Conservation (phyloP, 345 rosid species). For the Rhizophora mangle region DNA sequence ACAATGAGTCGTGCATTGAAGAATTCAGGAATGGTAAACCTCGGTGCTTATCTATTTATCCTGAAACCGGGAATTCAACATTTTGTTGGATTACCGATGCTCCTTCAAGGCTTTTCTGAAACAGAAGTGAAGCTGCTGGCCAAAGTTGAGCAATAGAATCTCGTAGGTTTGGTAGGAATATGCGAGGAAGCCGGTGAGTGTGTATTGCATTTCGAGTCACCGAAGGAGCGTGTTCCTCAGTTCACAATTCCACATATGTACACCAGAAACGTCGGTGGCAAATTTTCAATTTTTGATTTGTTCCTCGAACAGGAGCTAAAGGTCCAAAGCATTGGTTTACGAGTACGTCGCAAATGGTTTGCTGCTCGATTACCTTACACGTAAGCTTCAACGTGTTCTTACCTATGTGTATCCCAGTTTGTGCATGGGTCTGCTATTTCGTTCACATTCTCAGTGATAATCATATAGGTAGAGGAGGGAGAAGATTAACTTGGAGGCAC, state of each 20-base stretch:
- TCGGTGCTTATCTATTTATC: background rate
- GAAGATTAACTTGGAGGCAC: slow-evolving; percentile 52
- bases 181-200: slow-evolving; percentile 53
- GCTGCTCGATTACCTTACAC: slow-evolving; percentile 52
- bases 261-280: background rate
- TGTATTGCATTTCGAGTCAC: background rate
- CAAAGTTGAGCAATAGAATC: slow-evolving; percentile 51
- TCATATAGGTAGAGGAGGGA: slow-evolving; percentile 42
- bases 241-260: background rate
- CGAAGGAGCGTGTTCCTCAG: background rate
- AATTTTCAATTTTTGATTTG: background rate
- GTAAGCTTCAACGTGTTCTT: slow-evolving; percentile 21
- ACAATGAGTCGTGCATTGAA: slow-evolving; percentile 38
- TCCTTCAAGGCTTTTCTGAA: slow-evolving; percentile 24
- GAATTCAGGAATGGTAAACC: slow-evolving; percentile 61
- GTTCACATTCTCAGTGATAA: background rate
- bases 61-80: background rate
- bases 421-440: background rate
- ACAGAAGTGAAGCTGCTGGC: slow-evolving; percentile 59
- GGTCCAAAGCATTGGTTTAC: slow-evolving; percentile 47
- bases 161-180: slow-evolving; percentile 53
- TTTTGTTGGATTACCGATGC: slow-evolving; percentile 1
- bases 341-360: slow-evolving; percentile 59
- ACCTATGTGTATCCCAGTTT: background rate
- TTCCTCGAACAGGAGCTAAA: slow-evolving; percentile 37